phyloP scores from a whole-genome alignment of 202 grass and related monocot genomes.

The Schoenoplectus triqueter region DNA sequence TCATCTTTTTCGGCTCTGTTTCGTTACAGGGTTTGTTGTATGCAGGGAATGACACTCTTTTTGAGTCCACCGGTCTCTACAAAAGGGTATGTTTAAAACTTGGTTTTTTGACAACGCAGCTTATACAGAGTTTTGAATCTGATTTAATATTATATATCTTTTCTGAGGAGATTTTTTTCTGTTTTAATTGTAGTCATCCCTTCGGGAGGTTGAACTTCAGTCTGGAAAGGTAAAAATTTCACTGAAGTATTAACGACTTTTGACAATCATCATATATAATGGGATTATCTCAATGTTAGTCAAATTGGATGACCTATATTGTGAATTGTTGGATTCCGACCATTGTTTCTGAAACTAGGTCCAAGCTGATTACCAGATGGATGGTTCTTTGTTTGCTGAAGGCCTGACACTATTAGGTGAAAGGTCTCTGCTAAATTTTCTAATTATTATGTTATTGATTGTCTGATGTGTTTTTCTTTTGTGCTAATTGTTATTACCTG shows the following conservation, averaged over 20 bases:
- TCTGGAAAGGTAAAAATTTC: constrained; percentile 59
- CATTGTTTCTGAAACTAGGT: constrained; percentile 49
- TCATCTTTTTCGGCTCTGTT: constrained; percentile 1
- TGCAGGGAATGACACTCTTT: constrained; percentile 57
- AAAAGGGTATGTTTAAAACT: constrained; percentile 46
- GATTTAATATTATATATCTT: not conserved
- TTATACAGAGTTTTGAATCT: not conserved
- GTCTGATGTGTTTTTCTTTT: constrained; percentile 5
- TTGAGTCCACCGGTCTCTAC: no score
- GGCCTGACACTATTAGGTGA: constrained; percentile 82
- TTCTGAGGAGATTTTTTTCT: constrained; percentile 24
- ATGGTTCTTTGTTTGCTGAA: constrained; percentile 65
- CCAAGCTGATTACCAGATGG: constrained; percentile 62
- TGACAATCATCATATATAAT: constrained; percentile 14
- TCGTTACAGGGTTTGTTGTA: constrained; percentile 71
- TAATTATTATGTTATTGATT: constrained; percentile 1
- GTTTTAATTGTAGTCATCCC: constrained; percentile 60
- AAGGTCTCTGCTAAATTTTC: constrained; percentile 53
- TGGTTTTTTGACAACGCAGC: constrained; percentile 8
- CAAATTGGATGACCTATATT: constrained; percentile 12
- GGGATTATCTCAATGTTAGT: not conserved
- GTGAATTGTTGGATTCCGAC: not conserved
- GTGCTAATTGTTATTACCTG: constrained; percentile 34
- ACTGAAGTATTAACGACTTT: not conserved
- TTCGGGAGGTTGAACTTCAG: constrained; percentile 67